Evolutionary conservation across 1,284 basidiomycete genomes (phyloP), one percentile per base, ranked within the genome.

Genomic region (Mycosarcoma mackinlayi): DNA sequence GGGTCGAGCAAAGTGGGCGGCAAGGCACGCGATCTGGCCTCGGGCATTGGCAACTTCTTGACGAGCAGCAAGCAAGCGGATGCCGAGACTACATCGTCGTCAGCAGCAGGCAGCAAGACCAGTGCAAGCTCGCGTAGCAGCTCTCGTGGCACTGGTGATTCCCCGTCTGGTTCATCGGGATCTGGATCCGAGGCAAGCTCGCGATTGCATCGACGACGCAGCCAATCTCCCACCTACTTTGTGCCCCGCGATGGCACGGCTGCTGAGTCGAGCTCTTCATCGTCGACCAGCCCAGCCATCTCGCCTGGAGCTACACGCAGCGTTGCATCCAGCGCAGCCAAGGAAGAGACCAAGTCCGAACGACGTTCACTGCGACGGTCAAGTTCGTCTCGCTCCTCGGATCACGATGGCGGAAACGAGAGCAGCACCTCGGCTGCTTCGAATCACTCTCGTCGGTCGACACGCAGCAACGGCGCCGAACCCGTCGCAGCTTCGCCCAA

Each of bases 381-480:
- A 4, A 61, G 53, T 49, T 60, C 53, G 38, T 60, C 52, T 3
- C 55, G 55, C 16, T 64, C 55, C 4, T 60, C 54, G 13, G 67
- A 70, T 34, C 37, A 51, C 18, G 65, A 68, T 6, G 67, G 52
- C 3, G 63, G 61, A 3, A 70, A 70, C 28, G 68, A 71, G 41
- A 65, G 62, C 31, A 65, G 62, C 39, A 62, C 62, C 2, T 70
- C 67, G 19, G 67, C 61, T n/a, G 54, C 68, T 10, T 64, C 66
- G 16, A 64, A 57, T 31, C 53, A 60, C 24, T 67, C 64, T 16
- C 49, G 64, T n/a, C 57, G 58, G 9, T 61, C 64, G 14, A 35
- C 53, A 19, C 39, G 61, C 21, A 70, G 47, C 24, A 44, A 52
- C 9, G 44, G 25, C 4, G 41, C 16, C 1, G 49, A 61, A 14